Evolutionary conservation across 73 alveolate genomes (phyloP).

Genomic region (Breviolum minutum): DNA sequence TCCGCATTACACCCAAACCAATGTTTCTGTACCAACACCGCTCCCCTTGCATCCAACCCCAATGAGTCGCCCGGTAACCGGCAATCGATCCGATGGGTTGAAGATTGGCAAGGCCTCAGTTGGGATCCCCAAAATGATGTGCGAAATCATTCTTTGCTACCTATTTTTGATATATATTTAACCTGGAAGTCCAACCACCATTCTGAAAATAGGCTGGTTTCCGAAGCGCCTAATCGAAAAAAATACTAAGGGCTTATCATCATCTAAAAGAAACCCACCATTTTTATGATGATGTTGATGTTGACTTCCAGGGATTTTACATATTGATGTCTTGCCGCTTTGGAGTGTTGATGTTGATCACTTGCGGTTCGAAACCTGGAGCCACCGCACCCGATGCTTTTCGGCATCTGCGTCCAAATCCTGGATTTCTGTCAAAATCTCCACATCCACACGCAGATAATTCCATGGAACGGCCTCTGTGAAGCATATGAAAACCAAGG

Average conservation of each 20-base stretch:
- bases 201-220: neutral
- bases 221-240: neutral
- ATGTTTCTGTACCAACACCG: too few species aligned
- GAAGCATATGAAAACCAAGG: neutral
- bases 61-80: slow-evolving; percentile 2
- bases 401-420: slow-evolving; percentile 68
- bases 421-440: neutral
- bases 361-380: too few species aligned
- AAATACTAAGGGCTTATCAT: neutral
- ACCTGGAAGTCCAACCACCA: neutral
- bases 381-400: slow-evolving; percentile 67
- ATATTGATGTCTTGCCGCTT: neutral
- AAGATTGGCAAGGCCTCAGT: slow-evolving; percentile 64
- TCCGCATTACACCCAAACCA: too few species aligned
- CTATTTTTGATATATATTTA: neutral
- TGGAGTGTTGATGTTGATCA: neutral
- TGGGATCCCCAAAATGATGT: neutral
- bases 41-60: neutral
- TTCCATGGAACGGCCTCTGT: neutral
- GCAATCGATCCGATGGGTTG: slow-evolving; percentile 73
- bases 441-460: neutral
- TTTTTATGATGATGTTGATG: neutral
- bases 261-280: neutral
- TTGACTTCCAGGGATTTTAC: neutral
- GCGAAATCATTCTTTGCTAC: neutral